Conservation (phyloP, 139 green algal species). For the Zygnema circumcarinatum region DNA sequence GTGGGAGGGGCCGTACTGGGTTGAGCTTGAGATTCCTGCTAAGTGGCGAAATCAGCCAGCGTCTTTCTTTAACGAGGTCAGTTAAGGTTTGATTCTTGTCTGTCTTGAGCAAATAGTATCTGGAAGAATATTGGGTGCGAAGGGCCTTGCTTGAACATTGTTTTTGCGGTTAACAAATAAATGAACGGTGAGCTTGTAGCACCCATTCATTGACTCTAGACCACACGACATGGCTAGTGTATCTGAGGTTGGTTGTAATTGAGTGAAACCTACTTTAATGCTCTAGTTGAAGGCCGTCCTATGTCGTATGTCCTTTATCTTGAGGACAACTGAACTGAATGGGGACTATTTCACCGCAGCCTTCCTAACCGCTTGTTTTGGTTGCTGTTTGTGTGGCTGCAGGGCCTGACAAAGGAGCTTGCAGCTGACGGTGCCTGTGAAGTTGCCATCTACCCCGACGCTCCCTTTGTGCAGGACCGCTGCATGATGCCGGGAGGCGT, state of each 20-base stretch:
- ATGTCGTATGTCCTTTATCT: too few species aligned
- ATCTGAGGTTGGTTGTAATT: too few species aligned
- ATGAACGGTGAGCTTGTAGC: too few species aligned
- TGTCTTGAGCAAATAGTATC: background rate
- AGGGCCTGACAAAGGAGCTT: constrained; percentile 56
- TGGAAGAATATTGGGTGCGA: background rate
- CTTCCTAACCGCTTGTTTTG: too few species aligned
- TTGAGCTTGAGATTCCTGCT: constrained; percentile 49
- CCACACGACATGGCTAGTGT: too few species aligned
- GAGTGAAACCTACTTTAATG: too few species aligned
- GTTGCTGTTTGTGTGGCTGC: too few species aligned
- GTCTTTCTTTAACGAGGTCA: constrained; percentile 64
- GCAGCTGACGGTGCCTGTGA: constrained; percentile 57
- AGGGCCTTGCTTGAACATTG: background rate
- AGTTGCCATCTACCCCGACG: constrained; percentile 61
- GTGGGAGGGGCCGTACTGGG: constrained; percentile 57
- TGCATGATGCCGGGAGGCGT: constrained; percentile 56
- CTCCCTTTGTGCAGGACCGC: constrained; percentile 31
- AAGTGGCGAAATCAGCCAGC: constrained; percentile 45
- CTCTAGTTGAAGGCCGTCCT: too few species aligned
- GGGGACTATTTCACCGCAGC: too few species aligned
- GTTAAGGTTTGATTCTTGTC: background rate
- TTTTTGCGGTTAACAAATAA: background rate
- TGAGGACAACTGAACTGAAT: too few species aligned
- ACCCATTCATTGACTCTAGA: too few species aligned